Base-by-base conservation (phyloP, 139 green algal genomes). In the Closterium sp. region DNA sequence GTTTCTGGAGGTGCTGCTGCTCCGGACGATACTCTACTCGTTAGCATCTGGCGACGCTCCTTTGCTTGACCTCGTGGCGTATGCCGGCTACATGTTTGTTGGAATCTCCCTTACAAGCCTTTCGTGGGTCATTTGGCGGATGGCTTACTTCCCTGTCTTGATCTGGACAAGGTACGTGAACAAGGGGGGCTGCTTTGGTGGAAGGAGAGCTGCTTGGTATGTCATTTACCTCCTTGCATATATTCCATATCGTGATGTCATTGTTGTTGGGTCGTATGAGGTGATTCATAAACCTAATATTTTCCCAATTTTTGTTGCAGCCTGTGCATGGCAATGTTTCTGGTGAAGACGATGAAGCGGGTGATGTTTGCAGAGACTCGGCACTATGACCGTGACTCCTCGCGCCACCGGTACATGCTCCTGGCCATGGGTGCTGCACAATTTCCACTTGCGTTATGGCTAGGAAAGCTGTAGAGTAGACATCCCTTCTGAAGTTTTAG, bases 281-380 rank as follows among this genome's bases (percentile, higher is more conserved):
- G n/a, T n/a, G n/a, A n/a, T n/a, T n/a, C n/a, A n/a, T n/a, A n/a
- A n/a, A n/a, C n/a, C n/a, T n/a, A n/a, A n/a, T n/a, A n/a, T n/a
- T n/a, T n/a, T n/a, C n/a, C n/a, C n/a, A n/a, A n/a, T 33, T 81
- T 88, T 25, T 88, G 25, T 16, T 88, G 35, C 43, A 96, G 93
- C 84, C 64, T 98, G 3, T 97, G 94, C 92, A 97, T 96, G 92
- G 97, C 95, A 1, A 89, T 98, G 0, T 99, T 99, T 94, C 93
- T 99, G 34, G 97, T 99, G 33, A 96, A 97, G 31, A 98, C 97
- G 21, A 96, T 99, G 94, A 99, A 99, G 94, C 94, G 97, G 1
- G 93, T 98, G 35, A 95, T 99, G 34, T 97, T 98, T 91, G 94
- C 96, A 81, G 97, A 98, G 89, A 92, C 95, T 3, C 91, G 95